phyloP scores from a whole-genome alignment of 1,284 basidiomycete genomes.

The Ustilago esculenta region DNA sequence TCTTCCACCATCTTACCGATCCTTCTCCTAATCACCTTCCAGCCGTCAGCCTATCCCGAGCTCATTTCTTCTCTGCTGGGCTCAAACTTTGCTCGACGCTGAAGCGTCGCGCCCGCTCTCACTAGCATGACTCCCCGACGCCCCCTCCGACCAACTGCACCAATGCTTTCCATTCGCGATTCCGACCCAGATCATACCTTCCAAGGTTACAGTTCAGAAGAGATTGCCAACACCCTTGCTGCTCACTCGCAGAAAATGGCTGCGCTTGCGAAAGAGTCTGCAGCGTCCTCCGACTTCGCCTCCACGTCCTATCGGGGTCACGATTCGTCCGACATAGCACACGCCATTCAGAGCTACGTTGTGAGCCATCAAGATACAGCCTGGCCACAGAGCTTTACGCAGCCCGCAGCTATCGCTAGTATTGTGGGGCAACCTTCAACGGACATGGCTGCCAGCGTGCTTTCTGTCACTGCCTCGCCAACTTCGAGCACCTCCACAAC shows the following conservation, averaged over 20 bases:
- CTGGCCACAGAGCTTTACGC: slow-evolving; percentile 19
- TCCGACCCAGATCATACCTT: slow-evolving; percentile 26
- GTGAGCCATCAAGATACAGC: slow-evolving; percentile 27
- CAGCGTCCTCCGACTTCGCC: background rate
- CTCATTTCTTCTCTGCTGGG: background rate
- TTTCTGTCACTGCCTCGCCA: background rate
- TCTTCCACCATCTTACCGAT: background rate
- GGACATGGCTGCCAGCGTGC: background rate
- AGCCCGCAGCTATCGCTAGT: background rate
- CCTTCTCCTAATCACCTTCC: background rate
- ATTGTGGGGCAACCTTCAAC: background rate
- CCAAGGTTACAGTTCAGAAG: slow-evolving; percentile 41
- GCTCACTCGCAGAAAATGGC: slow-evolving; percentile 38
- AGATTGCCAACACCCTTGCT: slow-evolving; percentile 40
- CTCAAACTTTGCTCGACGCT: slow-evolving; percentile 1
- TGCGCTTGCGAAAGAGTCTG: slow-evolving; percentile 21
- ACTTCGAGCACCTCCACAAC: background rate
- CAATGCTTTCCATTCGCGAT: slow-evolving; percentile 3
- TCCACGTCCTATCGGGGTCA: slow-evolving; percentile 28
- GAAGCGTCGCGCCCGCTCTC: slow-evolving; percentile 1
- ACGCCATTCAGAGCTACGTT: slow-evolving; percentile 47
- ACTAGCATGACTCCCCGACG: slow-evolving; percentile 21
- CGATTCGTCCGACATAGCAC: slow-evolving; percentile 37
- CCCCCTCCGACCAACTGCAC: background rate
- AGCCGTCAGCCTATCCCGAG: background rate